Conservation (phyloP, 257 asterid genomes). For the Solanum neorickii region DNA sequence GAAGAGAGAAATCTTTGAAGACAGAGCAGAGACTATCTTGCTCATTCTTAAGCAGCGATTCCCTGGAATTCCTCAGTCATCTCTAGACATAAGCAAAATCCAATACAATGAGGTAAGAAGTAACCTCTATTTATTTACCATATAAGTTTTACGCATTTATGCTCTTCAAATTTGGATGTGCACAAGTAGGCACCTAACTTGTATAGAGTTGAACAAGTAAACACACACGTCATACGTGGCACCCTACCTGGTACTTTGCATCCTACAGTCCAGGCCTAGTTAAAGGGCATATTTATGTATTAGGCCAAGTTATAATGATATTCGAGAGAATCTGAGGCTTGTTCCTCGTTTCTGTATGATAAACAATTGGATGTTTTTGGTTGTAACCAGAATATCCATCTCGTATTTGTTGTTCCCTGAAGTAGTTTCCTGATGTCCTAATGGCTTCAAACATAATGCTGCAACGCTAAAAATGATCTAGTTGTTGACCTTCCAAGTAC, state of each 20-base stretch:
- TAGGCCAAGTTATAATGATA: background rate
- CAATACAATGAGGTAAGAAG: constrained; percentile 52
- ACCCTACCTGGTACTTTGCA: background rate
- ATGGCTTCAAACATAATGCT: background rate
- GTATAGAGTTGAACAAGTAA: background rate
- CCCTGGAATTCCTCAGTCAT: constrained; percentile 85
- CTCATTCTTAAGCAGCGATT: constrained; percentile 61
- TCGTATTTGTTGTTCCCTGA: background rate
- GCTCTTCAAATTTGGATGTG: background rate
- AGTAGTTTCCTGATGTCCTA: background rate
- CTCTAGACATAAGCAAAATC: constrained; percentile 82
- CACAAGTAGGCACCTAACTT: background rate
- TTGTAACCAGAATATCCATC: background rate
- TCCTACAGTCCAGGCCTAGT: background rate
- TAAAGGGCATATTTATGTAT: background rate
- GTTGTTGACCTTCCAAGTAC: background rate
- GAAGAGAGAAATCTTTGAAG: constrained; percentile 68
- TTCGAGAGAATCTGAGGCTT: background rate
- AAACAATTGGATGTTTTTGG: background rate
- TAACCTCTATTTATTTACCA: background rate
- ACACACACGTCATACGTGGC: background rate
- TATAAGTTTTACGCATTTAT: background rate
- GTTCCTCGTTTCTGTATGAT: background rate
- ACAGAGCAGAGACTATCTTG: constrained; percentile 64
- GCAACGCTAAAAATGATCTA: background rate